Percentiles rank a stretch among this genome's conserved stretches.
Conservation (phyloP, 2,329 filamentous ascomycete genomes). For the Lecanicillium sp. region DNA sequence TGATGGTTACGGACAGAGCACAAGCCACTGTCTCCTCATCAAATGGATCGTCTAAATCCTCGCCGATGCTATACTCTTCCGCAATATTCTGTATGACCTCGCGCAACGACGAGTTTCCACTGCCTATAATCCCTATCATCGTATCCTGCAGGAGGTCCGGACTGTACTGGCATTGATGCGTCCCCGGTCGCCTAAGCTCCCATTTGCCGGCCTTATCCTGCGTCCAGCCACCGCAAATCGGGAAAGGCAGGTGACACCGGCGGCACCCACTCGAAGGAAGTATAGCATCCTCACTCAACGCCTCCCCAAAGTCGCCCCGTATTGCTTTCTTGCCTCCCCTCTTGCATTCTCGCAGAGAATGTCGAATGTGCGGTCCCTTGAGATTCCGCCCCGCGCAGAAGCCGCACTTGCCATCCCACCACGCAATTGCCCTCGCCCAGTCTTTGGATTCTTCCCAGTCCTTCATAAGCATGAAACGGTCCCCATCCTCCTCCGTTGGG, state of each 20-base stretch:
- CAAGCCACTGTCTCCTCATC: background rate
- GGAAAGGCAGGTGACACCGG: background rate
- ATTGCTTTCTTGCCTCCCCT: too few relatives aligned
- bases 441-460: too few relatives aligned
- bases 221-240: conserved; percentile 1
- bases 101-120: background rate
- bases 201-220: conserved; percentile 2
- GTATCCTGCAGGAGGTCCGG: background rate
- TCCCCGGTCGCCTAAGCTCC: background rate
- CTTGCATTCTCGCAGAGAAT: too few relatives aligned
- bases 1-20: background rate
- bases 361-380: too few relatives aligned
- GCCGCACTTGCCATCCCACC: too few relatives aligned
- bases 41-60: background rate
- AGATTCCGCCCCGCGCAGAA: too few relatives aligned
- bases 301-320: too few relatives aligned
- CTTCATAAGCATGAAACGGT: too few relatives aligned
- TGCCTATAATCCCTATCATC: background rate
- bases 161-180: background rate
- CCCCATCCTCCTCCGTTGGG: too few relatives aligned
- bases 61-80: background rate
- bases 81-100: background rate
- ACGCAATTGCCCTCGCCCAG: too few relatives aligned
- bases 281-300: too few relatives aligned
- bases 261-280: background rate